These are phyloP conservation scores for Aeschynomene evenia DNA, from an alignment of 306 rosid species.

Conservation along the genomic window DNA sequence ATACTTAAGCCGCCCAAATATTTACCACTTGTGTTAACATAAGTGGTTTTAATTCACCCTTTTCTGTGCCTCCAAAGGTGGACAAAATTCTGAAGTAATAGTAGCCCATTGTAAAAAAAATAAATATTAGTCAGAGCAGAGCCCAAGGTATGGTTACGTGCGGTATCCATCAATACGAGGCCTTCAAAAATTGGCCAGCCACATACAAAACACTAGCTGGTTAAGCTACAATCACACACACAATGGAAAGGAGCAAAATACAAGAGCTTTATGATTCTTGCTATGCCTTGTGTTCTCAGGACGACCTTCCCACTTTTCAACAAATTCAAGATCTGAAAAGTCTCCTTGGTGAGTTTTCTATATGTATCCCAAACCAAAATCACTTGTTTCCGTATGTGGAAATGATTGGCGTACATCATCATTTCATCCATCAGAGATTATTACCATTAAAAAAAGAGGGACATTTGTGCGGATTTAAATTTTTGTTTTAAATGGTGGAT, in stretches of 20 bases:
- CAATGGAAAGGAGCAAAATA: conserved; percentile 48
- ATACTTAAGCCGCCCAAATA: no score
- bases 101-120: conserved; percentile 37
- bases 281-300: conserved; percentile 41
- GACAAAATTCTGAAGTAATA: not conserved
- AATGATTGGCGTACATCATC: no score
- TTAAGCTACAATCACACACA: not conserved
- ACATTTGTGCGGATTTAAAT: no score
- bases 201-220: not conserved
- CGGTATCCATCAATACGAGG: not conserved
- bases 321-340: conserved; percentile 48
- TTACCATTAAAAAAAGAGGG: no score
- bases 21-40: no score
- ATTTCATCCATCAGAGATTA: no score
- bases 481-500: no score
- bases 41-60: no score
- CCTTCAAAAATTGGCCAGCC: not conserved
- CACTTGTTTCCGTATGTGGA: no score
- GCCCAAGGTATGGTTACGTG: conserved; percentile 42
- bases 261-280: conserved; percentile 51
- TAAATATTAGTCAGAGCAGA: not conserved
- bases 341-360: conserved; percentile 34
- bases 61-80: not conserved
- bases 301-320: conserved; percentile 40
- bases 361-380: not conserved